A percentile compares a stretch with the other conserved stretches of the same genome.
These are phyloP conservation scores for Metschnikowia noctiluminum DNA, from an alignment of 805 yeast species.

Conservation along the genomic window DNA sequence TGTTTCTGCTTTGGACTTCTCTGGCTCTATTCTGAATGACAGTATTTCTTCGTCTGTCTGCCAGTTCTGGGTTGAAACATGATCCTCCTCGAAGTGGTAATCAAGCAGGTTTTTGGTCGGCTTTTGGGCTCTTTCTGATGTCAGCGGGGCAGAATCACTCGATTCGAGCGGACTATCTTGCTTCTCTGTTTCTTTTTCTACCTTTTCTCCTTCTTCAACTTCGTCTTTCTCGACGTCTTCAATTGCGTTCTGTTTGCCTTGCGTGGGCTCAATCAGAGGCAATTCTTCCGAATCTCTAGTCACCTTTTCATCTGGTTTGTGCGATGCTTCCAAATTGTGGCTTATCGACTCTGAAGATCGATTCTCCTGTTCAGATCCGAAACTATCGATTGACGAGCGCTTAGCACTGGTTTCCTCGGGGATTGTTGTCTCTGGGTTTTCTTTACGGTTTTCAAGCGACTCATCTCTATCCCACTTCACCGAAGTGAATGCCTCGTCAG, in stretches of 20 bases:
- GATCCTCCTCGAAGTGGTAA: background rate
- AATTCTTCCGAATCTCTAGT: too few relatives aligned
- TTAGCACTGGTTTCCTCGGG: conserved; percentile 4
- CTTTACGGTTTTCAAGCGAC: background rate
- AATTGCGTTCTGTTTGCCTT: too few relatives aligned
- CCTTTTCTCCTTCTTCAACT: too few relatives aligned
- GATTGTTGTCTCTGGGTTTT: background rate
- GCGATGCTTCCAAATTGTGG: background rate
- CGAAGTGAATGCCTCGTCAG: conserved; percentile 52
- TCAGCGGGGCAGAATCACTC: background rate
- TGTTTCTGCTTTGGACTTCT: background rate
- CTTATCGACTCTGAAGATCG: too few relatives aligned
- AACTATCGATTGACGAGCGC: background rate
- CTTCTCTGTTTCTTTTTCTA: too few relatives aligned
- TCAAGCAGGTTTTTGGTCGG: background rate
- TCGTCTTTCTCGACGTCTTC: too few relatives aligned
- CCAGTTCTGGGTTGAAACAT: background rate
- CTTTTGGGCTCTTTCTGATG: background rate
- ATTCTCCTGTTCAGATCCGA: background rate
- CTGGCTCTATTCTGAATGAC: background rate
- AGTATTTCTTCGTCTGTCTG: background rate
- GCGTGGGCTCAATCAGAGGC: too few relatives aligned
- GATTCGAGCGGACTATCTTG: too few relatives aligned
- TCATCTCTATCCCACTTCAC: conserved; percentile 56
- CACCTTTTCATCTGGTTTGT: too few relatives aligned